Evolutionary conservation across 805 yeast genomes (phyloP).

Genomic region (Saturnispora diversa): DNA sequence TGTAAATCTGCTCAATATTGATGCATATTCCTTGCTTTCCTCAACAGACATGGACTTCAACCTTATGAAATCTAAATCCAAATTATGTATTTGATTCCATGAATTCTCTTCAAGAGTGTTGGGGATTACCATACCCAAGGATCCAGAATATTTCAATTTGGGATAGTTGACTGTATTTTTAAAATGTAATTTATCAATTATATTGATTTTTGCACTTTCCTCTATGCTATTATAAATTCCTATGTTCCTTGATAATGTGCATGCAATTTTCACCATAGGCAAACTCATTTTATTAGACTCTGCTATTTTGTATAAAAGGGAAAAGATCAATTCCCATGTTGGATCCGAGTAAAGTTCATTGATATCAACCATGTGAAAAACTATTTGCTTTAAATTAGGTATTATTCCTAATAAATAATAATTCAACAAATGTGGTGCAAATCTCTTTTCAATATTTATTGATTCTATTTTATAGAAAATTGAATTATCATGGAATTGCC

Average conservation of each 20-base stretch:
- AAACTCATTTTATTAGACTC: not conserved
- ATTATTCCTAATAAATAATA: not conserved
- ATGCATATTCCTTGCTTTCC: not conserved
- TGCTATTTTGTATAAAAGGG: not conserved
- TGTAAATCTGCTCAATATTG: not conserved
- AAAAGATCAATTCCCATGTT: not conserved
- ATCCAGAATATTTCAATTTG: slow-evolving; percentile 4
- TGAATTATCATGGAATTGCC: not conserved
- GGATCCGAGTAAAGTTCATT: slow-evolving; percentile 1
- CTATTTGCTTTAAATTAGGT: not conserved
- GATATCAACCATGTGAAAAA: slow-evolving; percentile 5
- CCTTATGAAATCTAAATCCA: slow-evolving; percentile 3
- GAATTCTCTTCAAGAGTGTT: not conserved
- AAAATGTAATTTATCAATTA: slow-evolving; percentile 1
- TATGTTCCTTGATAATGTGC: slow-evolving; percentile 2
- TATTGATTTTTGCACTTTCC: not conserved
- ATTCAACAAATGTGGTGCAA: not conserved
- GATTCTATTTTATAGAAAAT: not conserved
- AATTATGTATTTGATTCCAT: slow-evolving; percentile 1
- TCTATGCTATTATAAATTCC: not conserved
- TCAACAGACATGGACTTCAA: not conserved
- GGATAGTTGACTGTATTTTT: not conserved
- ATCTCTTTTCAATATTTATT: not conserved
- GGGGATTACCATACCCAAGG: slow-evolving; percentile 4
- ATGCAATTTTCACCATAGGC: slow-evolving; percentile 1